These are phyloP conservation scores for Stephania japonica DNA, from an alignment of 164 flowering plant species.

Conservation along the genomic window DNA sequence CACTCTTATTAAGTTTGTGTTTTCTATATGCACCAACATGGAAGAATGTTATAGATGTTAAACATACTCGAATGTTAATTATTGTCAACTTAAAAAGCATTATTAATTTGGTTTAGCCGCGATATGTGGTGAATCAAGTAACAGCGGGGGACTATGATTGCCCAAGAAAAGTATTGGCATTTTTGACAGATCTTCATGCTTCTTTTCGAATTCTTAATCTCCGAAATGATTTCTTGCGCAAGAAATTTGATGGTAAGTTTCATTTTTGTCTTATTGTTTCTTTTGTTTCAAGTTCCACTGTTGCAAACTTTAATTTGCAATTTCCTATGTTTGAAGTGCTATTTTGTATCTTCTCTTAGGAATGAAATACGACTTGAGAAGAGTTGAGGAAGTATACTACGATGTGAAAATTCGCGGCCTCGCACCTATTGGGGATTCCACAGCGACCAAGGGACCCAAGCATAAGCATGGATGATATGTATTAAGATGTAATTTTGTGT, in stretches of 20 bases:
- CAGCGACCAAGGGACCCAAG: conserved; percentile 24
- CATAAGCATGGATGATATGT: not conserved
- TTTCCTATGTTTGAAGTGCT: not conserved
- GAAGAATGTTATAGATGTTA: not conserved
- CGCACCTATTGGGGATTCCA: conserved; percentile 32
- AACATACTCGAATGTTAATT: not conserved
- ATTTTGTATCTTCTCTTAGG: conserved; percentile 33
- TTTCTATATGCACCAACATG: not conserved
- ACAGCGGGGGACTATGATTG: conserved; percentile 84
- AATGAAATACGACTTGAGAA: conserved; percentile 91
- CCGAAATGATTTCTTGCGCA: conserved; percentile 87
- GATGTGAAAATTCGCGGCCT: conserved; percentile 92
- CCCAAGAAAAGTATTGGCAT: conserved; percentile 81
- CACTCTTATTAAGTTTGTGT: not conserved
- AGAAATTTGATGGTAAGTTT: conserved; percentile 79
- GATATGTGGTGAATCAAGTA: conserved; percentile 76
- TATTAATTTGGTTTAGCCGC: conserved; percentile 36
- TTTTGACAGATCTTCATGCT: conserved; percentile 90
- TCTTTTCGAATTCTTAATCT: conserved; percentile 95
- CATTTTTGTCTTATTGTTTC: not conserved
- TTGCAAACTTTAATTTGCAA: not conserved
- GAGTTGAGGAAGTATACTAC: conserved; percentile 87
- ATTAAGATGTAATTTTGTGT: not conserved
- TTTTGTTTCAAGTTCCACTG: too few species aligned
- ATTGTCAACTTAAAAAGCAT: not conserved